phyloP scores from a whole-genome alignment of 106 monocot species.

The Acorus gramineus region DNA sequence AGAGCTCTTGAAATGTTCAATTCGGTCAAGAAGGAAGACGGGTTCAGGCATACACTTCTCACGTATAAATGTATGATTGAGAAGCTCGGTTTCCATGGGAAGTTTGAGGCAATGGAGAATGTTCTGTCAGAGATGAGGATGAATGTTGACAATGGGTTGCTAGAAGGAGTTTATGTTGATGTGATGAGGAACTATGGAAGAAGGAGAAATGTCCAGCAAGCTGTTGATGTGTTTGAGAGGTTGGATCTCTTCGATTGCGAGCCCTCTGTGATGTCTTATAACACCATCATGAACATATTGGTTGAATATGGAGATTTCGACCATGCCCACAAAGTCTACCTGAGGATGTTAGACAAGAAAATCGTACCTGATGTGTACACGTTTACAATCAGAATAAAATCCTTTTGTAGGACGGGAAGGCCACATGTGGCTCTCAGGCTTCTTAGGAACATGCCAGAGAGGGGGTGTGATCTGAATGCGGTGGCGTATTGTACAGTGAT shows the following conservation, averaged over 20 bases:
- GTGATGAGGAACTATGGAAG: conserved; percentile 59
- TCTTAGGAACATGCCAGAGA: conserved; percentile 57
- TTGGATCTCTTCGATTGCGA: conserved; percentile 80
- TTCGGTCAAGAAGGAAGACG: conserved; percentile 32
- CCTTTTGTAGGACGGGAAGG: conserved; percentile 69
- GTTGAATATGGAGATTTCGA: conserved; percentile 54
- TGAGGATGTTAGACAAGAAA: conserved; percentile 67
- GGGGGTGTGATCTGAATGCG: conserved; percentile 45
- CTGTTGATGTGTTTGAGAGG: conserved; percentile 75
- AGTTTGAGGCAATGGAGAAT: conserved; percentile 62
- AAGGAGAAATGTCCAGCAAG: conserved; percentile 42
- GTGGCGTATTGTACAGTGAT: conserved; percentile 48
- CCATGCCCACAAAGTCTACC: conserved; percentile 89
- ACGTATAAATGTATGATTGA: conserved; percentile 65
- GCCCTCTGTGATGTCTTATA: conserved; percentile 62
- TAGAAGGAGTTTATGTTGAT: conserved; percentile 45
- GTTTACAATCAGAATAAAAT: conserved; percentile 67
- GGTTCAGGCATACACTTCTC: conserved; percentile 38
- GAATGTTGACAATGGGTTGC: conserved; percentile 26
- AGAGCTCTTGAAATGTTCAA: conserved; percentile 71
- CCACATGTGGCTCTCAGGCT: conserved; percentile 68
- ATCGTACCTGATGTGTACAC: conserved; percentile 61
- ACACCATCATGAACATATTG: conserved; percentile 79
- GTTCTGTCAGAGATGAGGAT: conserved; percentile 51
- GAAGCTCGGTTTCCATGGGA: conserved; percentile 46